Evolutionary conservation across 225 moss, liverwort and hornwort species (phyloP).

Genomic region (Straminergon stramineum): DNA sequence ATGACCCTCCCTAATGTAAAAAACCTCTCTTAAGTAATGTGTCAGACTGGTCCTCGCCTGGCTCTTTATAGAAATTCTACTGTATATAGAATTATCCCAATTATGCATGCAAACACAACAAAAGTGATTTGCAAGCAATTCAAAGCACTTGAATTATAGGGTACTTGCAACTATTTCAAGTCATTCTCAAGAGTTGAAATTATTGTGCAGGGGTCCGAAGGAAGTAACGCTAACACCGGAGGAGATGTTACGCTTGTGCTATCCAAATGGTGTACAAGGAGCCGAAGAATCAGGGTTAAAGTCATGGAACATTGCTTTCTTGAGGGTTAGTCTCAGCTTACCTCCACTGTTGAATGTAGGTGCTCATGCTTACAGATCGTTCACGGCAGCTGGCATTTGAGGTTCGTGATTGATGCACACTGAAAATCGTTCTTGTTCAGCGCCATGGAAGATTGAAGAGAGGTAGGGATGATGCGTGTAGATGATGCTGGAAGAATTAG

Average conservation of each 20-base stretch:
- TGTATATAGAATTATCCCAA: background rate
- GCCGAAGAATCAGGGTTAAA: conserved; percentile 29
- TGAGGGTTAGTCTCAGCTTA: conserved; percentile 14
- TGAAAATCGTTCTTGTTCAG: background rate
- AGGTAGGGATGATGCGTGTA: background rate
- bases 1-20: too few relatives aligned
- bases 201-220: conserved; percentile 16
- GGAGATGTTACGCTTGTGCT: conserved; percentile 41
- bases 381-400: background rate
- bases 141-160: background rate
- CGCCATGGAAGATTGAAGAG: background rate
- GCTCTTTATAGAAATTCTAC: too few relatives aligned
- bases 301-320: conserved; percentile 24
- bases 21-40: too few relatives aligned
- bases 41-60: too few relatives aligned
- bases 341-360: background rate
- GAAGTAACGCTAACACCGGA: conserved; percentile 26
- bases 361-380: background rate
- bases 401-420: background rate
- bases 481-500: conserved; percentile 37
- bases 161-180: background rate
- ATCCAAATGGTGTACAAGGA: conserved; percentile 31
- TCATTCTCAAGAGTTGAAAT: background rate
- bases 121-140: background rate
- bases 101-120: background rate